Base-by-base conservation (phyloP, 345 rosid species). In the Rhizophora mangle region DNA sequence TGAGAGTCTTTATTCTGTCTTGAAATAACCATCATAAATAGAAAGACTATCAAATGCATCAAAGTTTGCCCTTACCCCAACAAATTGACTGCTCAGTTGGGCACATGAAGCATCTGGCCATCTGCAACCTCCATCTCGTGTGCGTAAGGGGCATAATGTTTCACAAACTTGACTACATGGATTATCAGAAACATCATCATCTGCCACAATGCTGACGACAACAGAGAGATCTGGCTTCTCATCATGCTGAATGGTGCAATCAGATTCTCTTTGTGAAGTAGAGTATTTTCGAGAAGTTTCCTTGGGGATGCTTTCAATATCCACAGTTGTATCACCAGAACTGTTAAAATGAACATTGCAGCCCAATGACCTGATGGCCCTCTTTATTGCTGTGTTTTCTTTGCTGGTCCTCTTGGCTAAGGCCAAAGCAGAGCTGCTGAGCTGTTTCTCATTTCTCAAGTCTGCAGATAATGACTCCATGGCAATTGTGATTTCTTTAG, bases 101-200 rank as follows among this genome's bases (percentile, higher is more conserved):
- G 92, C 92, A 84, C 99, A 95, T 26, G 85, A 89, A 6, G 91
- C 94, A 62, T 92, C 97, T 3, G 99, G 98, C 98, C 99, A 88
- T 58, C 83, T 76, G 74, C 99, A 95, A 36, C 83, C 88, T 77
- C 92, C 93, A 59, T 92, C 91, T 27, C 80, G 81, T 36, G 92
- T 54, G 64, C 88, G 83, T 75, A 86, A 66, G 0, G 95, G 96
- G 66, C 98, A 92, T 76, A 88, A 57, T 56, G 81, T 73, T 78
- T 87, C 93, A 74, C 96, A 87, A 19, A 82, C 83, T 32, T 78
- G 74, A 62, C 75, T 65, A 21, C 76, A 32, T 18, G 83, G 80
- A 63, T 72, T 82, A 68, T 74, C 66, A 3, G 86, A 72, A 74
- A 64, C 76, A 64, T 19, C 72, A 58, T 87, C 82, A 73, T 92